Percentiles rank a stretch among this genome's conserved stretches.
phyloP scores from a whole-genome alignment of 257 asterid genomes.

The Jacaranda mimosifolia region DNA sequence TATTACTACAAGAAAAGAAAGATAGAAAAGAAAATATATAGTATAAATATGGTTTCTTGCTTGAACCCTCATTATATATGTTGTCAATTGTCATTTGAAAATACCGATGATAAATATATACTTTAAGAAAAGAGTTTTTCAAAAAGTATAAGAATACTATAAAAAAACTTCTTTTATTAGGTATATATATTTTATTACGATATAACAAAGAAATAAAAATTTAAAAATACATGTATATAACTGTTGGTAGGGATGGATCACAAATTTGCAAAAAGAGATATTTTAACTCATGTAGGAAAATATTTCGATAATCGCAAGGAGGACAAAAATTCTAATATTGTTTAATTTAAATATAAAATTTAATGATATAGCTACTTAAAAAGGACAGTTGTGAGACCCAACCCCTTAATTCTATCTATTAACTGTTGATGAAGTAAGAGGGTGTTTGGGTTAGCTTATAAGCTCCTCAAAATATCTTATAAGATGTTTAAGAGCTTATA shows the following conservation, averaged over 20 bases:
- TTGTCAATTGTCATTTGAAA: conserved; percentile 1
- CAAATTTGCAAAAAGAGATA: not conserved
- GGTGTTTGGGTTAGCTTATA: no score
- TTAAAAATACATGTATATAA: not conserved
- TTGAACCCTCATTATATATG: not conserved
- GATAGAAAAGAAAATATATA: no score
- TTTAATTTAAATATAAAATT: no score
- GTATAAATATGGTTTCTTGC: not conserved
- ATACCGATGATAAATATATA: not conserved
- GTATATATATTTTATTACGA: not conserved
- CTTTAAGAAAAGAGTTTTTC: not conserved
- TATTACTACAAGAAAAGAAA: no score
- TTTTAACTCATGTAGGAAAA: no score
- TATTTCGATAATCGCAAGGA: no score
- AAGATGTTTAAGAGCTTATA: no score
- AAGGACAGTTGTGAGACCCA: not conserved
- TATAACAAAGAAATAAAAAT: not conserved
- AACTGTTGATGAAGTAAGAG: no score
- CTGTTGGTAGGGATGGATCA: not conserved
- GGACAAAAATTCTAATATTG: no score
- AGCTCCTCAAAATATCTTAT: no score
- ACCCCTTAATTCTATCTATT: not conserved
- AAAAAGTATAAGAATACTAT: not conserved
- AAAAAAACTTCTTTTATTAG: not conserved
- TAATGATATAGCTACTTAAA: not conserved